Conservation (phyloP, 2,329 filamentous ascomycete species). For the Cucurbitaria berberidis region DNA sequence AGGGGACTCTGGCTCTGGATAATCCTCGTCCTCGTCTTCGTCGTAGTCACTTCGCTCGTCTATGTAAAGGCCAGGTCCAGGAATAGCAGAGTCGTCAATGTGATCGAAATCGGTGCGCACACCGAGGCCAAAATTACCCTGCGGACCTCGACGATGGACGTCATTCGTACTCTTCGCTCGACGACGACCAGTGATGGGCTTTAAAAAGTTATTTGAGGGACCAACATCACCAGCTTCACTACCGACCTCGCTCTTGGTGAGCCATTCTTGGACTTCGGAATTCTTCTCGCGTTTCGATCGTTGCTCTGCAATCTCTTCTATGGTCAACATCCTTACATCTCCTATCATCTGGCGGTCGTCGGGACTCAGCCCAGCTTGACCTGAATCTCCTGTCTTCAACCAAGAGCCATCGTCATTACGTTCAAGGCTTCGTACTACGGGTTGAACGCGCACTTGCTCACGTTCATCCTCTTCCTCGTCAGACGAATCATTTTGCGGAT, state of each 20-base stretch:
- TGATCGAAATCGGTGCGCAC: conserved; percentile 38
- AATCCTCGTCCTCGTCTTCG: conserved; percentile 44
- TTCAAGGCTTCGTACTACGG: conserved; percentile 41
- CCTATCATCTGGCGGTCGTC: conserved; percentile 50
- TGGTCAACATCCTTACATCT: conserved; percentile 53
- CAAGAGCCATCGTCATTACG: conserved; percentile 57
- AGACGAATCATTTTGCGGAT: conserved; percentile 41
- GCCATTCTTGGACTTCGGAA: conserved; percentile 61
- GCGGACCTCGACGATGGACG: conserved; percentile 31
- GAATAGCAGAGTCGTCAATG: conserved; percentile 52
- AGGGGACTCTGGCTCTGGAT: conserved; percentile 41
- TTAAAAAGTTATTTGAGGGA: conserved; percentile 33
- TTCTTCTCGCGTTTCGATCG: conserved; percentile 59
- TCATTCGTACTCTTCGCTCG: conserved; percentile 58
- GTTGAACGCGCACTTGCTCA: conserved; percentile 23
- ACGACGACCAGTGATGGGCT: conserved; percentile 44
- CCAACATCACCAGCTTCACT: conserved; percentile 54
- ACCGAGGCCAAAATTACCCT: conserved; percentile 38
- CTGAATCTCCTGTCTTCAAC: conserved; percentile 47
- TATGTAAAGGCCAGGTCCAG: conserved; percentile 58
- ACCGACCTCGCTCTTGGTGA: conserved; percentile 54
- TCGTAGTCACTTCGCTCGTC: conserved; percentile 48
- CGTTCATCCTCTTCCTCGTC: conserved; percentile 40
- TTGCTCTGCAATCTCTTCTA: conserved; percentile 58
- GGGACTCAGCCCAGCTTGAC: conserved; percentile 57